Conservation (phyloP, 2,329 filamentous ascomycete species). For the Claviceps sp. region DNA sequence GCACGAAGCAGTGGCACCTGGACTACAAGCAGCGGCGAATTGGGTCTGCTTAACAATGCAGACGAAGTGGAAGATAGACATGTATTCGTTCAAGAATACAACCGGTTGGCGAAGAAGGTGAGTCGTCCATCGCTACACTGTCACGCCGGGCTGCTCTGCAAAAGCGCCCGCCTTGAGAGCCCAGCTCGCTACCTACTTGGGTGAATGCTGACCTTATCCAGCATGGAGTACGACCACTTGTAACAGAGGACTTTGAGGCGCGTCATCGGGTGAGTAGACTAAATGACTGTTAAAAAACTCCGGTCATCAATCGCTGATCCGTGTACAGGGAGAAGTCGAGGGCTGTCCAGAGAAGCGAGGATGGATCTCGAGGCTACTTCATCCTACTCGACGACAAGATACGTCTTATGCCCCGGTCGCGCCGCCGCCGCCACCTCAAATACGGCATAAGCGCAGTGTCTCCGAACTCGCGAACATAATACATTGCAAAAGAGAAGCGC, state of each 20-base stretch:
- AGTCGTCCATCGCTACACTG: background rate
- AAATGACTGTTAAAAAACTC: background rate
- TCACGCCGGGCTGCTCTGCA: background rate
- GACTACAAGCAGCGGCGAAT: conserved; percentile 41
- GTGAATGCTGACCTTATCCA: conserved; percentile 14
- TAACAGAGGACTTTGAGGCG: conserved; percentile 22
- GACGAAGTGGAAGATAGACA: conserved; percentile 36
- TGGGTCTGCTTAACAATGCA: conserved; percentile 31
- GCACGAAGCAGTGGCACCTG: conserved; percentile 39
- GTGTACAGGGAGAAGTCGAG: conserved; percentile 10
- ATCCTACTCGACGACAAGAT: conserved; percentile 9
- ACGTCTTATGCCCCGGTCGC: conserved; percentile 3
- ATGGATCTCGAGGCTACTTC: conserved; percentile 26
- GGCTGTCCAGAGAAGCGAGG: conserved; percentile 18
- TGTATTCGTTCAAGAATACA: conserved; percentile 43
- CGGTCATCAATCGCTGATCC: background rate
- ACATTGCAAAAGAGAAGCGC: conserved; percentile 27
- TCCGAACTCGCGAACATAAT: conserved; percentile 40
- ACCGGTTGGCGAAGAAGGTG: conserved; percentile 45
- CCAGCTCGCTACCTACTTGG: background rate
- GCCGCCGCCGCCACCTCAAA: conserved; percentile 5
- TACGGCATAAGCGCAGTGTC: conserved; percentile 36
- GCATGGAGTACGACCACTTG: conserved; percentile 37
- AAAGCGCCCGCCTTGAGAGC: background rate
- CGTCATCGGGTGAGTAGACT: conserved; percentile 18